These are phyloP conservation scores for Gossypium longicalyx DNA, from an alignment of 345 rosid species.

Conservation along the genomic window DNA sequence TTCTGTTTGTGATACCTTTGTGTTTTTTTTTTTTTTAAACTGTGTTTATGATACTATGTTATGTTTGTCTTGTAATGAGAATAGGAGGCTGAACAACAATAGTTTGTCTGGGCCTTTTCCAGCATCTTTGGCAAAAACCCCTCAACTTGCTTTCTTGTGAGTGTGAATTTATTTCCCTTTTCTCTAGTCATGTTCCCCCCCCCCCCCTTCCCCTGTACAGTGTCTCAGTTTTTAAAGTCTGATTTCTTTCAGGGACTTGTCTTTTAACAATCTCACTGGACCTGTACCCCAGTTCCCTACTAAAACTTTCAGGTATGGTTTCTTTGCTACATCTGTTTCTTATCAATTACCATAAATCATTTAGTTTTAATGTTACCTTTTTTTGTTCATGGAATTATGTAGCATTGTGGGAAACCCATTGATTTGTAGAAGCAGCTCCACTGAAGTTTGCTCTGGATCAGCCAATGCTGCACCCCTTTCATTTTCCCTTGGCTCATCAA, in stretches of 20 bases:
- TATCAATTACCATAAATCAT: background rate
- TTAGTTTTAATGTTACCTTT: background rate
- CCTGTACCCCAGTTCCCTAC: slow-evolving; percentile 69
- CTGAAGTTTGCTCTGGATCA: slow-evolving; percentile 61
- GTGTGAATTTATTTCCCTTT: slow-evolving; percentile 31
- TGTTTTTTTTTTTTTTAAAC: background rate
- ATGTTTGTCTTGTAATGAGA: slow-evolving; percentile 40
- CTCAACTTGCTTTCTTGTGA: slow-evolving; percentile 84
- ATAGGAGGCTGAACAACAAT: slow-evolving; percentile 92
- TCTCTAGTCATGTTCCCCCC: background rate
- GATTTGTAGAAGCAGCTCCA: slow-evolving; percentile 60
- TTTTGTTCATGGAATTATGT: slow-evolving; percentile 31
- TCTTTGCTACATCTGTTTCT: slow-evolving; percentile 8
- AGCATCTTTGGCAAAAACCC: slow-evolving; percentile 58
- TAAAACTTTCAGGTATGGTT: slow-evolving; percentile 70
- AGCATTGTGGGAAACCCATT: slow-evolving; percentile 79
- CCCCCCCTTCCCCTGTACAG: background rate
- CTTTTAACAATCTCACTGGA: slow-evolving; percentile 90
- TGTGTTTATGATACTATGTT: slow-evolving; percentile 17
- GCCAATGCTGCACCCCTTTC: slow-evolving; percentile 44
- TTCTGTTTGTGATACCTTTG: slow-evolving; percentile 1
- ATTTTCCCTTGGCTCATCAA: slow-evolving; percentile 47
- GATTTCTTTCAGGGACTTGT: slow-evolving; percentile 65
- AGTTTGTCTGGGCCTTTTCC: slow-evolving; percentile 84
- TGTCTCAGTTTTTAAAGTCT: background rate